Evolutionary conservation across 2,329 filamentous ascomycete species (phyloP).

Genomic region (Aspergillus hiratsukae): DNA sequence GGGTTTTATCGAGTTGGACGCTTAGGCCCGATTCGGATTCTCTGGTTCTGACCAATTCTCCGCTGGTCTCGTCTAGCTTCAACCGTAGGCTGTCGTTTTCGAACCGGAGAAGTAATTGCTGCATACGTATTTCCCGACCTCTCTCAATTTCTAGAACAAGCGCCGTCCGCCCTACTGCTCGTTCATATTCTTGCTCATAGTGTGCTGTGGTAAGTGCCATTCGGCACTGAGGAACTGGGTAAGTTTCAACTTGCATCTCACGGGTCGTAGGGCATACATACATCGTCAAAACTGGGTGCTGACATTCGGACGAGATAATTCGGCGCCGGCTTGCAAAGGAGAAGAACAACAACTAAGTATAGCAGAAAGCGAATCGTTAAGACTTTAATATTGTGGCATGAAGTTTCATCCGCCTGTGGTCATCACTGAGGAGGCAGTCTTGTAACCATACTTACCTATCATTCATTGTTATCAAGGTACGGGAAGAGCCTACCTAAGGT

Average conservation of each 20-base stretch:
- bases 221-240: conserved; percentile 26
- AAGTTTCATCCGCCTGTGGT: background rate
- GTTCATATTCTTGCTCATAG: conserved; percentile 68
- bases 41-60: conserved; percentile 48
- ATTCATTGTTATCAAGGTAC: too few species aligned
- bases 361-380: background rate
- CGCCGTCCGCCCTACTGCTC: conserved; percentile 60
- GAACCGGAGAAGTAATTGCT: conserved; percentile 66
- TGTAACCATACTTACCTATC: too few species aligned
- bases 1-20: conserved; percentile 47
- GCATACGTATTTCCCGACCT: conserved; percentile 63
- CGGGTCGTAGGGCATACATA: conserved; percentile 11
- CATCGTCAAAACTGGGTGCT: conserved; percentile 19
- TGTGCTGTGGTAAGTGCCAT: conserved; percentile 49
- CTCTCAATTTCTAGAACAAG: conserved; percentile 71
- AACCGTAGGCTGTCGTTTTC: conserved; percentile 67
- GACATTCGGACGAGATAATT: conserved; percentile 1
- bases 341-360: background rate
- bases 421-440: background rate
- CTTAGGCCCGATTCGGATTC: conserved; percentile 40
- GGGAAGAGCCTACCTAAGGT: too few species aligned
- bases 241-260: conserved; percentile 2
- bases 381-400: background rate
- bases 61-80: conserved; percentile 56
- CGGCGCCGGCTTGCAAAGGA: conserved; percentile 3